These are phyloP conservation scores for Tolypocladium nubicola DNA, from an alignment of 2,329 filamentous ascomycete genomes.

Conservation along the genomic window DNA sequence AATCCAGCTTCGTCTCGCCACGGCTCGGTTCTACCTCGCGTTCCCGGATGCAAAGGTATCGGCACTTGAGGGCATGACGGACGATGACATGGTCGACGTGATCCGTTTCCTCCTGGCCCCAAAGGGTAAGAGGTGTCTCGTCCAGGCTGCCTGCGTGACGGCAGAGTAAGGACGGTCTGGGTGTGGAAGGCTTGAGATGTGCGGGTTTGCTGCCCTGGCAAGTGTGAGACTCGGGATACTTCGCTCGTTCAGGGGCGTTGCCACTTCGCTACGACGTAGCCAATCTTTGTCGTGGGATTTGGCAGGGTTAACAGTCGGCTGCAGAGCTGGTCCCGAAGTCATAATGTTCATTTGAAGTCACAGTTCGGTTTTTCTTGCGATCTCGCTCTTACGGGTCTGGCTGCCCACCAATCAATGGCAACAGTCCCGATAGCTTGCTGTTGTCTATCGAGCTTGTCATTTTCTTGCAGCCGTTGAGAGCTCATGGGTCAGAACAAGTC, in stretches of 20 bases:
- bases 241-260: too few species aligned
- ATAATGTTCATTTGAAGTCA: too few species aligned
- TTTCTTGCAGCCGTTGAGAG: background rate
- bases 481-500: too few species aligned
- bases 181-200: background rate
- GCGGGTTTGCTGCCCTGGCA: background rate
- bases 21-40: conserved; percentile 38
- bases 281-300: too few species aligned
- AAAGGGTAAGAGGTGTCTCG: conserved; percentile 15
- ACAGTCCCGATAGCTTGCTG: background rate
- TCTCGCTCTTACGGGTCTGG: background rate
- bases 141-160: background rate
- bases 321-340: too few species aligned
- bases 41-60: conserved; percentile 23
- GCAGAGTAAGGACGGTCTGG: background rate
- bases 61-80: conserved; percentile 17
- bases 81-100: conserved; percentile 20
- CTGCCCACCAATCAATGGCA: background rate
- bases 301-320: too few species aligned
- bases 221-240: too few species aligned
- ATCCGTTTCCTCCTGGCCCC: conserved; percentile 20
- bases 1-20: conserved; percentile 40
- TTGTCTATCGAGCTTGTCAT: background rate
- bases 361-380: too few species aligned
- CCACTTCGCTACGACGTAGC: too few species aligned